A percentile compares a stretch with the other conserved stretches of the same genome.
Evolutionary conservation across 2,329 filamentous ascomycete genomes (phyloP).

Genomic region (Fusarium sp.): DNA sequence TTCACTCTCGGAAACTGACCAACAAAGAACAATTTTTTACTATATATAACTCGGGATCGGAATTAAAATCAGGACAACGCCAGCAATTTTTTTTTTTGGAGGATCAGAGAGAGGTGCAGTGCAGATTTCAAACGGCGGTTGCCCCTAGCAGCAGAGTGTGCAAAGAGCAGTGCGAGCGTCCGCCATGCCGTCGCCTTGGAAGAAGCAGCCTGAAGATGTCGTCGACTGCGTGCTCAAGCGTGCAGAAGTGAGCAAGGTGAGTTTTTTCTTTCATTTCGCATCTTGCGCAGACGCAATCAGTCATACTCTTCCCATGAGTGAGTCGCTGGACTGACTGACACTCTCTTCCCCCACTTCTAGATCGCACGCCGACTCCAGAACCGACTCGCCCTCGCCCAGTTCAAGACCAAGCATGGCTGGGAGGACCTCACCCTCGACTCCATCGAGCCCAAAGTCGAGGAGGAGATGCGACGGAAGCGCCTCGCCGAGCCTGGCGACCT

Average conservation of each 20-base stretch:
- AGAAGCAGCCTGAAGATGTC: slow-evolving; percentile 73
- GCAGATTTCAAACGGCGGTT: slow-evolving; percentile 22
- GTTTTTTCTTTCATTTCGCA: slow-evolving; percentile 39
- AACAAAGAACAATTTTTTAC: not conserved
- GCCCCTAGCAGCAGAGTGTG: slow-evolving; percentile 39
- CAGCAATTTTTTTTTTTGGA: not conserved
- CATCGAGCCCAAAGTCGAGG: slow-evolving; percentile 86
- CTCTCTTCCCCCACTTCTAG: slow-evolving; percentile 59
- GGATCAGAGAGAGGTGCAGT: not conserved
- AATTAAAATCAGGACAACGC: not conserved
- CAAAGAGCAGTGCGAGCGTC: slow-evolving; percentile 38
- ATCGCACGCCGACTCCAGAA: slow-evolving; percentile 94
- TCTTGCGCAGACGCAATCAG: not conserved
- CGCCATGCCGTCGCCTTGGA: slow-evolving; percentile 71
- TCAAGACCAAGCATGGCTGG: slow-evolving; percentile 97
- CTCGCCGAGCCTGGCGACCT: slow-evolving; percentile 75
- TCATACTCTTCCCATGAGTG: not conserved
- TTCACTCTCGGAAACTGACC: not conserved
- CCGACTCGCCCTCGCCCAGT: slow-evolving; percentile 92
- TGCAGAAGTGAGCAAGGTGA: slow-evolving; percentile 81
- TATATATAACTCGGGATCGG: not conserved
- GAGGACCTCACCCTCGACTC: slow-evolving; percentile 88
- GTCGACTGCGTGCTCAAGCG: slow-evolving; percentile 77
- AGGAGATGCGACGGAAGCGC: slow-evolving; percentile 81
- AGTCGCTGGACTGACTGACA: slow-evolving; percentile 27